Conservation (phyloP, 2,329 filamentous ascomycete genomes). For the Paecilomyces fulvus region DNA sequence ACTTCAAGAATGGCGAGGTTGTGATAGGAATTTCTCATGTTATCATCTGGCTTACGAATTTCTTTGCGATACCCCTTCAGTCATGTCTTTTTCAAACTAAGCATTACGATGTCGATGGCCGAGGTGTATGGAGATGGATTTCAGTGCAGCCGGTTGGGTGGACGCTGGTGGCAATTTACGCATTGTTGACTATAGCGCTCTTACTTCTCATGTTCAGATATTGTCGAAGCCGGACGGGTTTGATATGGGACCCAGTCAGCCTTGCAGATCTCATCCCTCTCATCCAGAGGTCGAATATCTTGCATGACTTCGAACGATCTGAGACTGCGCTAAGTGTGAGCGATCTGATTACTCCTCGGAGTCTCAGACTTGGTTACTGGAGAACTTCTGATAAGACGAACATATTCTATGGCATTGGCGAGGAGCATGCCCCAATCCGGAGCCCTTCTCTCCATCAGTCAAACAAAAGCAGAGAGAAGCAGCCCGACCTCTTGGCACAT, state of each 20-base stretch:
- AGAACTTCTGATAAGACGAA: conserved; percentile 56
- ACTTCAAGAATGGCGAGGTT: conserved; percentile 61
- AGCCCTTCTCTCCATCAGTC: conserved; percentile 29
- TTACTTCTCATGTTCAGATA: conserved; percentile 57
- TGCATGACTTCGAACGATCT: conserved; percentile 61
- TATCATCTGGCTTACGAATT: conserved; percentile 65
- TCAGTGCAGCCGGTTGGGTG: conserved; percentile 70
- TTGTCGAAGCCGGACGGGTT: conserved; percentile 57
- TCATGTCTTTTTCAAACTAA: conserved; percentile 65
- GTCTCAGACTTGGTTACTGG: conserved; percentile 82
- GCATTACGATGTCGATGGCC: conserved; percentile 50
- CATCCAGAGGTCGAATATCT: conserved; percentile 69
- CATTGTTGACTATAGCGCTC: conserved; percentile 53
- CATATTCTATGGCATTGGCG: conserved; percentile 74
- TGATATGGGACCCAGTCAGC: conserved; percentile 77
- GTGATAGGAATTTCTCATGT: conserved; percentile 58
- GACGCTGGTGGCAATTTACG: conserved; percentile 66
- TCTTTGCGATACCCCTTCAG: conserved; percentile 70
- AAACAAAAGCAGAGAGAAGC: conserved; percentile 22
- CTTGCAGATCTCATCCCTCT: conserved; percentile 74
- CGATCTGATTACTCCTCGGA: conserved; percentile 47
- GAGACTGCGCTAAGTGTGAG: conserved; percentile 46
- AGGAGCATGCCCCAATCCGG: conserved; percentile 45
- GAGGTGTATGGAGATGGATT: conserved; percentile 67
- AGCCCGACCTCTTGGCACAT: conserved; percentile 20